Evolutionary conservation across 225 moss, liverwort and hornwort genomes (phyloP).

Genomic region (Anthoceros angustus): DNA sequence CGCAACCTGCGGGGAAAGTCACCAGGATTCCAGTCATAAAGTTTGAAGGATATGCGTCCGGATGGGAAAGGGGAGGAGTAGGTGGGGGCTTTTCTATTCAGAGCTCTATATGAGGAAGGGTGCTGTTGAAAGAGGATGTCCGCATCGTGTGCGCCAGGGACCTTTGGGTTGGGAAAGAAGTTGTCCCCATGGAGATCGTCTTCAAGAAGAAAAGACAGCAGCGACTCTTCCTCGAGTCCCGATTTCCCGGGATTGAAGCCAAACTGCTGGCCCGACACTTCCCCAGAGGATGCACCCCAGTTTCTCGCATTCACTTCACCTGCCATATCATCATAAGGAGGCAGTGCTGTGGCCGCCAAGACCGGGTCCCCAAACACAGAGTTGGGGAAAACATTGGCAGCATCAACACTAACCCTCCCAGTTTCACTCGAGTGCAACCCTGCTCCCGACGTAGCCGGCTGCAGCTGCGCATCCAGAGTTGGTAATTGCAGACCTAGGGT

Average conservation of each 20-base stretch:
- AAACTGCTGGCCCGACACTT: not conserved
- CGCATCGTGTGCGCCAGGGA: constrained; percentile 10
- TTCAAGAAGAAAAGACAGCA: constrained; percentile 71
- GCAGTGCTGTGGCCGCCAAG: not conserved
- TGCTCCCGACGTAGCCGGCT: not conserved
- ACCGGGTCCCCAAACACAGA: not conserved
- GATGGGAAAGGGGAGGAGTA: constrained; percentile 82
- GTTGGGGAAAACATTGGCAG: not conserved
- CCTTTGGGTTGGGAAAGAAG: constrained; percentile 23
- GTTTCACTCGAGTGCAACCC: not conserved
- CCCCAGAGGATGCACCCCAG: not conserved
- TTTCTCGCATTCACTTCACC: not conserved
- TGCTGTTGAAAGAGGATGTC: constrained; percentile 16
- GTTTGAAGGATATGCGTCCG: constrained; percentile 90
- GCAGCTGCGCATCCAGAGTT: not conserved
- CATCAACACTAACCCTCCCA: not conserved
- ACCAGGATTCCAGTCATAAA: constrained; percentile 99
- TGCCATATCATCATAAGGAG: not conserved
- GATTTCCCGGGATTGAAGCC: constrained; percentile 4
- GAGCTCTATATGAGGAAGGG: constrained; percentile 22
- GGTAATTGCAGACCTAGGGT: not conserved
- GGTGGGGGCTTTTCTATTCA: constrained; percentile 26
- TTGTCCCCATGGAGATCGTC: constrained; percentile 26
- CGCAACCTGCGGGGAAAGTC: constrained; percentile 91
- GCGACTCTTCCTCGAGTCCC: constrained; percentile 70